Evolutionary conservation across 768 basidiomycete species (phyloP).

Genomic region (Agrocybe pediades): DNA sequence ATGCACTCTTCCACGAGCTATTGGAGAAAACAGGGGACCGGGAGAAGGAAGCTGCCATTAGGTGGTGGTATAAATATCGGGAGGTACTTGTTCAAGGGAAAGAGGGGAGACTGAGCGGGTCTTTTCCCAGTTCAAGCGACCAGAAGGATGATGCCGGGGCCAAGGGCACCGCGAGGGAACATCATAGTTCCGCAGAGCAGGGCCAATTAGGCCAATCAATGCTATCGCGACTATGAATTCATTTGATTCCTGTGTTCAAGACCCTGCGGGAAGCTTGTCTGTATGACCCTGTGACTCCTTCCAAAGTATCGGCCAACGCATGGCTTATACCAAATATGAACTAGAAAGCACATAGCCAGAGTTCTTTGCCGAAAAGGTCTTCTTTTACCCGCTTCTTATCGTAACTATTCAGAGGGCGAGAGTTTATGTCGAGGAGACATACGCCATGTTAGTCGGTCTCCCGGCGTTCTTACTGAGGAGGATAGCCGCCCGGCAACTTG

Average conservation of each 20-base stretch:
- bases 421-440: conserved; percentile 3
- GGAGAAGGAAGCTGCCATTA: conserved; percentile 66
- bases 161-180: conserved; percentile 2
- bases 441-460: conserved; percentile 6
- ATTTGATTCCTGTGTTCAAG: conserved; percentile 7
- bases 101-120: conserved; percentile 3
- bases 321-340: conserved; percentile 11
- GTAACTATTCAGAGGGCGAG: not conserved
- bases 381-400: conserved; percentile 1
- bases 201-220: conserved; percentile 13
- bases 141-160: conserved; percentile 8
- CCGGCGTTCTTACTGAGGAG: conserved; percentile 20
- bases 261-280: conserved; percentile 1
- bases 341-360: not conserved
- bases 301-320: not conserved
- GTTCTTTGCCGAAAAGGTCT: conserved; percentile 1
- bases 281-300: conserved; percentile 11
- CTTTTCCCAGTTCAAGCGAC: conserved; percentile 8
- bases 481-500: conserved; percentile 18
- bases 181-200: conserved; percentile 11
- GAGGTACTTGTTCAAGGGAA: conserved; percentile 17
- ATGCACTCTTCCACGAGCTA: conserved; percentile 65
- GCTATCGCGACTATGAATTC: conserved; percentile 21
- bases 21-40: conserved; percentile 64
- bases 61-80: conserved; percentile 70